Percentiles rank a stretch among this genome's conserved stretches.
Evolutionary conservation across 306 rosid species (phyloP).

Genomic region (Cucumis sativus): DNA sequence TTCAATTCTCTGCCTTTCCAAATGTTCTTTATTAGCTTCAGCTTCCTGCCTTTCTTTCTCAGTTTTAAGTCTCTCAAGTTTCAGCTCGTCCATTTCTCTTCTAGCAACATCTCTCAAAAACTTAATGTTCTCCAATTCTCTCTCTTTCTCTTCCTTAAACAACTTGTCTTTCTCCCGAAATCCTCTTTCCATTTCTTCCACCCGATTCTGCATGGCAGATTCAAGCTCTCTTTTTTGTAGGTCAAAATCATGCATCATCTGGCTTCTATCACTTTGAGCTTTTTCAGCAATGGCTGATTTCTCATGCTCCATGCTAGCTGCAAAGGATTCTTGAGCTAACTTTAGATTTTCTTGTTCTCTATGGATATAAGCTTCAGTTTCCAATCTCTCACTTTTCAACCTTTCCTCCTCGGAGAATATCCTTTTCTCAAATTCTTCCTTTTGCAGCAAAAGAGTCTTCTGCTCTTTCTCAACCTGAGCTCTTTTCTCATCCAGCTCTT

Average conservation of each 20-base stretch:
- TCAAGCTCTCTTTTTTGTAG: constrained; percentile 59
- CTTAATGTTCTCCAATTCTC: constrained; percentile 51
- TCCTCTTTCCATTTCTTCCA: constrained; percentile 67
- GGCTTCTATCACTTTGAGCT: constrained; percentile 54
- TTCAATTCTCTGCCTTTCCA: constrained; percentile 66
- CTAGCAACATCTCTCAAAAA: constrained; percentile 68
- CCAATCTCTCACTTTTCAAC: constrained; percentile 53
- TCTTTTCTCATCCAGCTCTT: constrained; percentile 80
- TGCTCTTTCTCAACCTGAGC: constrained; percentile 62
- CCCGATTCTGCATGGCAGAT: constrained; percentile 62
- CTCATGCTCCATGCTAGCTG: constrained; percentile 62
- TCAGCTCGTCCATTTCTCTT: constrained; percentile 85
- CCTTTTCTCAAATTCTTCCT: constrained; percentile 55
- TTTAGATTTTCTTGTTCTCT: constrained; percentile 65
- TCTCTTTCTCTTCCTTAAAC: constrained; percentile 69
- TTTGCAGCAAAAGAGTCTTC: constrained; percentile 42
- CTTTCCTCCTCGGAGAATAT: constrained; percentile 62
- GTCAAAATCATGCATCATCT: constrained; percentile 70
- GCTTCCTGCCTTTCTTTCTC: constrained; percentile 68
- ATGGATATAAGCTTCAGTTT: constrained; percentile 36
- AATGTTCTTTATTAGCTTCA: constrained; percentile 49
- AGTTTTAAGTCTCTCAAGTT: constrained; percentile 53
- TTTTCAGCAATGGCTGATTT: constrained; percentile 55
- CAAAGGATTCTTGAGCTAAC: constrained; percentile 75
- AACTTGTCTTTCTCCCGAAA: constrained; percentile 47